Evolutionary conservation across 2,329 filamentous ascomycete species (phyloP).

Genomic region (Cladophialophora yegresii): DNA sequence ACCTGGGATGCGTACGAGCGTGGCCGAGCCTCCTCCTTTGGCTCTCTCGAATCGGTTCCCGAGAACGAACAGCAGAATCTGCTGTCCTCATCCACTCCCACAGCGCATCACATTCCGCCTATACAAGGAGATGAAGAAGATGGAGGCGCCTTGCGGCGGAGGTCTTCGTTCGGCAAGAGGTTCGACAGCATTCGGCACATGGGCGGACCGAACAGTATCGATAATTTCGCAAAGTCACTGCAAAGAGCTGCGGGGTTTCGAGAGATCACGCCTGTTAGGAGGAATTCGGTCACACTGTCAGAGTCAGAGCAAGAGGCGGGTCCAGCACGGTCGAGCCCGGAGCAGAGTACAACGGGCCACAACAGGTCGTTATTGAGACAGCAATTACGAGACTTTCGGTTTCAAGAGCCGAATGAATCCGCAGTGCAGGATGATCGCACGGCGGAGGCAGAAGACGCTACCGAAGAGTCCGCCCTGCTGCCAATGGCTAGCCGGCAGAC

Average conservation of each 20-base stretch:
- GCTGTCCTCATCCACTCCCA: slow-evolving; percentile 29
- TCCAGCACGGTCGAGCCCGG: slow-evolving; percentile 34
- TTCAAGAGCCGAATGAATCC: slow-evolving; percentile 24
- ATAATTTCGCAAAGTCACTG: slow-evolving; percentile 91
- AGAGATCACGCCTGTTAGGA: slow-evolving; percentile 75
- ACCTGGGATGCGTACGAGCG: slow-evolving; percentile 40
- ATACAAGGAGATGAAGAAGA: slow-evolving; percentile 25
- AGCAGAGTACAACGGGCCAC: slow-evolving; percentile 33
- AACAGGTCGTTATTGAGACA: slow-evolving; percentile 38
- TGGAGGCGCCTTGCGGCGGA: slow-evolving; percentile 33
- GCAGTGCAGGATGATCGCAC: slow-evolving; percentile 39
- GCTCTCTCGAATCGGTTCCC: slow-evolving; percentile 38
- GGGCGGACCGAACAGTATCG: slow-evolving; percentile 89
- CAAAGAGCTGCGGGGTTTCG: slow-evolving; percentile 85
- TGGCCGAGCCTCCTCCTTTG: slow-evolving; percentile 39
- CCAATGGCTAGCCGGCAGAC: slow-evolving; percentile 20
- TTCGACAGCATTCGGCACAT: slow-evolving; percentile 61
- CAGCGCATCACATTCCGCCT: slow-evolving; percentile 23
- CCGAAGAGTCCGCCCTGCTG: slow-evolving; percentile 37
- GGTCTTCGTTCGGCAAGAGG: slow-evolving; percentile 51
- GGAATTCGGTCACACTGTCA: slow-evolving; percentile 70
- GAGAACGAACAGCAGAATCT: slow-evolving; percentile 35
- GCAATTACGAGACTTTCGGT: slow-evolving; percentile 37
- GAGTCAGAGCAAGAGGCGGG: slow-evolving; percentile 56
- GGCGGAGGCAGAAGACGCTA: slow-evolving; percentile 22